Evolutionary conservation across 768 basidiomycete genomes (phyloP).

Genomic region (Boletales sp.): DNA sequence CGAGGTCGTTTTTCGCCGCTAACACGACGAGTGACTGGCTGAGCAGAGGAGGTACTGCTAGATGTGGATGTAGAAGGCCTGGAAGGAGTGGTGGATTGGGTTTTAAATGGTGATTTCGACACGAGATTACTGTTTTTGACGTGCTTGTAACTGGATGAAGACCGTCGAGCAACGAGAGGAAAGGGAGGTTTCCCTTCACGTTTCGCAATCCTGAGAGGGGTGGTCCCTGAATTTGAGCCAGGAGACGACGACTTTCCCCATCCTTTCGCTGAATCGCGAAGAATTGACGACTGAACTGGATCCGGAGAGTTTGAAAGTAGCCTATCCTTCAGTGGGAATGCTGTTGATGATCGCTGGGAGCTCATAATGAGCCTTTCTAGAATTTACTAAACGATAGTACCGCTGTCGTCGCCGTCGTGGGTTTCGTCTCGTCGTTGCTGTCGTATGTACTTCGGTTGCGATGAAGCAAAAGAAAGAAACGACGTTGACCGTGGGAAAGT

Average conservation of each 20-base stretch:
- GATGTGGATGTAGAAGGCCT: conserved; percentile 16
- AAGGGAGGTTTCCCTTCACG: conserved; percentile 48
- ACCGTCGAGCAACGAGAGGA: conserved; percentile 60
- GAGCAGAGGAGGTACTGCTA: conserved; percentile 6
- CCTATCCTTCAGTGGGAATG: conserved; percentile 54
- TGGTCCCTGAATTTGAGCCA: conserved; percentile 35
- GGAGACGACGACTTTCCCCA: conserved; percentile 48
- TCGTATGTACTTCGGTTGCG: conserved; percentile 9
- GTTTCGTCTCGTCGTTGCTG: conserved; percentile 16
- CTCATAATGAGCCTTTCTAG: conserved; percentile 23
- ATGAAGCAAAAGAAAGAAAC: conserved; percentile 9
- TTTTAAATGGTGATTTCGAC: conserved; percentile 83
- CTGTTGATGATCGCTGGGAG: conserved; percentile 24
- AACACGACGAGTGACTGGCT: conserved; percentile 41
- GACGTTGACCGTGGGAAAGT: conserved; percentile 27
- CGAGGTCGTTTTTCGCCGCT: conserved; percentile 80
- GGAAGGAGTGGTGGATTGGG: conserved; percentile 52
- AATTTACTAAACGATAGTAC: conserved; percentile 1
- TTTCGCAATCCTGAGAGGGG: conserved; percentile 74
- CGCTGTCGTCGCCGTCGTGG: conserved; percentile 19
- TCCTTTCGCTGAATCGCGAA: conserved; percentile 61
- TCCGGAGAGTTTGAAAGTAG: conserved; percentile 62
- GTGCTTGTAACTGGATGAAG: conserved; percentile 77
- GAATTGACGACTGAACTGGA: conserved; percentile 59
- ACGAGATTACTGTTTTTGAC: conserved; percentile 76